Percentiles rank a stretch among this genome's conserved stretches.
phyloP scores from a whole-genome alignment of 2,329 filamentous ascomycete species.

The Calonectria montana region DNA sequence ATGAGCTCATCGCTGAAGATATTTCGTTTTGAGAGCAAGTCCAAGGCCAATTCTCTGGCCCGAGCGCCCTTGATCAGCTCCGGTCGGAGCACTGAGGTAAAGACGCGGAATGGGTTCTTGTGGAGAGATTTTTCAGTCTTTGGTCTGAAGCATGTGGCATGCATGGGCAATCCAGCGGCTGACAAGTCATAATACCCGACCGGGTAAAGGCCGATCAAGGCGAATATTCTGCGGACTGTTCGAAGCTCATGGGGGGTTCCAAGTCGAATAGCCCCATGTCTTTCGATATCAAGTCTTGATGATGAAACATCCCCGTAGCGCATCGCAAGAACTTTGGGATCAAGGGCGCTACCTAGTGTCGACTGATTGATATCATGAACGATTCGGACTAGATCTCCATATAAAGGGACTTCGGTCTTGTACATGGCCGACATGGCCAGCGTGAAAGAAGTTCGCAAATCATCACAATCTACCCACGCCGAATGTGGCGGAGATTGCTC shows the following conservation, averaged over 20 bases:
- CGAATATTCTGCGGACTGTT: slow-evolving; percentile 57
- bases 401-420: slow-evolving; percentile 36
- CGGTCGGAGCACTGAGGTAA: slow-evolving; percentile 51
- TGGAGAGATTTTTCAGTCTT: slow-evolving; percentile 47
- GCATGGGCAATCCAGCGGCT: slow-evolving; percentile 58
- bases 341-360: slow-evolving; percentile 21
- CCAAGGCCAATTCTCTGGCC: slow-evolving; percentile 47
- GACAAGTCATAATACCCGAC: slow-evolving; percentile 64
- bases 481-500: not conserved
- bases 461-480: slow-evolving; percentile 33
- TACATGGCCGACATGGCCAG: slow-evolving; percentile 40
- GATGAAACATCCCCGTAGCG: slow-evolving; percentile 29
- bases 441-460: slow-evolving; percentile 31
- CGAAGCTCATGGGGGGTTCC: slow-evolving; percentile 56
- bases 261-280: slow-evolving; percentile 61
- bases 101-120: slow-evolving; percentile 57
- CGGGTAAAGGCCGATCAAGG: slow-evolving; percentile 58
- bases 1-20: slow-evolving; percentile 55
- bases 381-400: slow-evolving; percentile 33
- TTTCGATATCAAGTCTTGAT: slow-evolving; percentile 36
- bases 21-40: slow-evolving; percentile 48
- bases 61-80: slow-evolving; percentile 50
- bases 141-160: slow-evolving; percentile 62
- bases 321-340: slow-evolving; percentile 30
- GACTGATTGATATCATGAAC: slow-evolving; percentile 32